Evolutionary conservation across 2,329 filamentous ascomycete species (phyloP).

Genomic region (Fusarium sp.): DNA sequence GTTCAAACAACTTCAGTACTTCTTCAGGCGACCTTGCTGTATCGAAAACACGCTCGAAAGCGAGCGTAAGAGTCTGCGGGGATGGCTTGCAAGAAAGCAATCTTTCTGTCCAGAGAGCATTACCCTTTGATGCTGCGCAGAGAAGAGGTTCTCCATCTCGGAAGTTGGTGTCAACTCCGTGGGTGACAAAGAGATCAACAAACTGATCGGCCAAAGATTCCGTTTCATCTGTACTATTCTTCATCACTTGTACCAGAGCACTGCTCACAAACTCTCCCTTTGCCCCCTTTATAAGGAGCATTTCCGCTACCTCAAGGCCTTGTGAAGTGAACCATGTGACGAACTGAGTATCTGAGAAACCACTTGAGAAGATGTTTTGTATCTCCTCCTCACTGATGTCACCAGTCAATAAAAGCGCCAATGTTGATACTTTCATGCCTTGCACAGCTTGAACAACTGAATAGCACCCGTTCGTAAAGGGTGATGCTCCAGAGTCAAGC

Average conservation of each 20-base stretch:
- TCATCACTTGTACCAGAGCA: constrained; percentile 61
- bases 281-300: constrained; percentile 64
- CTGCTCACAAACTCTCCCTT: constrained; percentile 59
- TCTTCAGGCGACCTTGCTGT: constrained; percentile 63
- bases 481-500: constrained; percentile 65
- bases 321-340: constrained; percentile 61
- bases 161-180: constrained; percentile 63
- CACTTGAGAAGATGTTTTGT: constrained; percentile 59
- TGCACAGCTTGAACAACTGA: constrained; percentile 64
- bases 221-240: constrained; percentile 56
- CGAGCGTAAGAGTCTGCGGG: constrained; percentile 62
- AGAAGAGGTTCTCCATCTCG: constrained; percentile 67
- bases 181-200: constrained; percentile 54
- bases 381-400: constrained; percentile 60
- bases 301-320: constrained; percentile 61
- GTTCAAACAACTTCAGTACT: constrained; percentile 62
- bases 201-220: constrained; percentile 60
- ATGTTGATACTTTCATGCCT: constrained; percentile 53
- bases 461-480: constrained; percentile 64
- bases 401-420: constrained; percentile 59
- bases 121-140: constrained; percentile 65
- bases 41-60: constrained; percentile 69
- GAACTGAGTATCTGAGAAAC: constrained; percentile 58
- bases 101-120: constrained; percentile 62
- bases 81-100: constrained; percentile 65